Conservation (phyloP, 2,329 filamentous ascomycete species). For the Malbranchea zuffiana region DNA sequence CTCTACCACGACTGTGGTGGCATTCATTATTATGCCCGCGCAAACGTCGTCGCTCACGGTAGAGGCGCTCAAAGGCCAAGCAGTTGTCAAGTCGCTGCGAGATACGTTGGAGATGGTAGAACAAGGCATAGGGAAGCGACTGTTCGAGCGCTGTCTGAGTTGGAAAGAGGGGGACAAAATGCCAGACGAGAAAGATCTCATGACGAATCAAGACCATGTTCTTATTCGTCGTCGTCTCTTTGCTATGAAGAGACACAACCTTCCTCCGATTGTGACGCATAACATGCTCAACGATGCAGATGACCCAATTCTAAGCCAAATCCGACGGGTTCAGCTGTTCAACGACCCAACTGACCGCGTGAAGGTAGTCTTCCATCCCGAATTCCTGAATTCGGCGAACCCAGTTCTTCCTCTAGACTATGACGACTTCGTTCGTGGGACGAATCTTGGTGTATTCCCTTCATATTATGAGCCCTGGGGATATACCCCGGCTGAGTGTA, state of each 20-base stretch:
- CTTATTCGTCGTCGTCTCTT: conserved; percentile 83
- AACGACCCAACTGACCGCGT: conserved; percentile 91
- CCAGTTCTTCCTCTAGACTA: conserved; percentile 93
- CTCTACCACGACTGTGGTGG: conserved; percentile 87
- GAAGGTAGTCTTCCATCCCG: conserved; percentile 96
- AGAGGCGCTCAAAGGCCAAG: conserved; percentile 90
- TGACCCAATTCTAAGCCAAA: conserved; percentile 90
- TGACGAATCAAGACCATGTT: conserved; percentile 84
- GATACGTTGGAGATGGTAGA: conserved; percentile 92
- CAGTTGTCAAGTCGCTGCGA: conserved; percentile 88
- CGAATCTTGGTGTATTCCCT: conserved; percentile 87
- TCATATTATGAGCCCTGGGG: conserved; percentile 99
- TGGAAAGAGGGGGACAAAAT: conserved; percentile 93
- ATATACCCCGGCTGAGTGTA: conserved; percentile 95
- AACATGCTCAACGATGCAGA: conserved; percentile 95
- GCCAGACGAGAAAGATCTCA: conserved; percentile 93
- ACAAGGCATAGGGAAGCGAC: conserved; percentile 77
- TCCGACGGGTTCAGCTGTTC: conserved; percentile 91
- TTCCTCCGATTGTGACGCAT: conserved; percentile 95
- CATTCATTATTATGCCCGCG: conserved; percentile 97
- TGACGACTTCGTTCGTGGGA: conserved; percentile 95
- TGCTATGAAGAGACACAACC: conserved; percentile 83
- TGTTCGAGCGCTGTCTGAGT: conserved; percentile 86
- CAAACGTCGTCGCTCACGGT: conserved; percentile 92
- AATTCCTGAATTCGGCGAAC: conserved; percentile 92